These are phyloP conservation scores for Ceratobasidium papillatum DNA, from an alignment of 1,284 basidiomycete species.

Conservation along the genomic window DNA sequence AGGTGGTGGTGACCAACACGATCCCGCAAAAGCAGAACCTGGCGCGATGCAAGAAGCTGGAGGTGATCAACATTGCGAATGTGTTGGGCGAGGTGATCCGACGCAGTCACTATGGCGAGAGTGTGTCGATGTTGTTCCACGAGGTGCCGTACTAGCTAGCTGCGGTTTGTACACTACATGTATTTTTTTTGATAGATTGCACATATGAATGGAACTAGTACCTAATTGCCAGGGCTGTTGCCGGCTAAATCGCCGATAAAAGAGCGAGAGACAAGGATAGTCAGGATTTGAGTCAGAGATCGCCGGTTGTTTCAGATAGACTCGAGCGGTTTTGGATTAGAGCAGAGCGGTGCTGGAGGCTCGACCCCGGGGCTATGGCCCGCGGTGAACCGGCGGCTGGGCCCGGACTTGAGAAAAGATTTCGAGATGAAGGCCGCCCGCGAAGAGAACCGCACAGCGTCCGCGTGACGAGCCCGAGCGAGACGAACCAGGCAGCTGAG, in stretches of 20 bases:
- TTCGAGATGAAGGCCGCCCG: neutral
- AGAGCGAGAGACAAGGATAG: neutral
- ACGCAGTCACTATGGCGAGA: conserved; percentile 81
- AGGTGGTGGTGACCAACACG: conserved; percentile 98
- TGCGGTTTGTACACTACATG: neutral
- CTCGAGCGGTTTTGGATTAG: neutral
- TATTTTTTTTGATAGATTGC: neutral
- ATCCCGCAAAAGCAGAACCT: conserved; percentile 89
- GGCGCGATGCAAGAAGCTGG: conserved; percentile 82
- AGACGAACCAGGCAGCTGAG: neutral
- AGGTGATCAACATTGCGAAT: conserved; percentile 94
- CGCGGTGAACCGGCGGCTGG: conserved; percentile 21
- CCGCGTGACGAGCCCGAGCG: neutral
- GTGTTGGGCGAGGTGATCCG: conserved; percentile 98
- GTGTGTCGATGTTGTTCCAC: conserved; percentile 72
- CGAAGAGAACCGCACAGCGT: neutral
- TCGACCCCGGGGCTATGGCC: neutral
- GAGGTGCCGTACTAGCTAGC: conserved; percentile 78
- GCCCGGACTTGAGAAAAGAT: conserved; percentile 4
- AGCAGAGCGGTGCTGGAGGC: conserved; percentile 2
- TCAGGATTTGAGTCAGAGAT: neutral
- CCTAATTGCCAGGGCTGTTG: neutral
- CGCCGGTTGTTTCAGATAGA: conserved; percentile 1
- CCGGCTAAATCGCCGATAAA: conserved; percentile 2
- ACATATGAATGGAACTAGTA: conserved; percentile 2